Percentiles rank a stretch among this genome's conserved stretches.
These are phyloP conservation scores for Akanthomyces uredinophilus DNA, from an alignment of 2,329 filamentous ascomycete genomes.

Conservation along the genomic window DNA sequence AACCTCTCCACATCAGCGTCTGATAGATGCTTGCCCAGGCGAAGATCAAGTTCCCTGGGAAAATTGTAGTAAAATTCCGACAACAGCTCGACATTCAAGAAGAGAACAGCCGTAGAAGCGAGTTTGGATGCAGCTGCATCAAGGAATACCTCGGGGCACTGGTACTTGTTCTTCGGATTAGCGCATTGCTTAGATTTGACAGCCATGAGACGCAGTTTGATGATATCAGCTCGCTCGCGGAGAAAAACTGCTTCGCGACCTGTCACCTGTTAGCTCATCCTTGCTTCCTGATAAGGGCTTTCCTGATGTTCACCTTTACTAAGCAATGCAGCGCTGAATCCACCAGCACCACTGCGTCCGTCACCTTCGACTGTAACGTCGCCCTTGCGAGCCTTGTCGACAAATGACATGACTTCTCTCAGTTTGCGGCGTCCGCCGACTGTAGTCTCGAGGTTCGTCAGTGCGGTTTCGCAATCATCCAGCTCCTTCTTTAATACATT, in stretches of 20 bases:
- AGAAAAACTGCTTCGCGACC: slow-evolving; percentile 92
- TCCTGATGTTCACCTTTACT: slow-evolving; percentile 58
- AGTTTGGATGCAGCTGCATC: slow-evolving; percentile 94
- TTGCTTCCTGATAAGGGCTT: background rate
- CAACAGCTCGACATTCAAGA: slow-evolving; percentile 93
- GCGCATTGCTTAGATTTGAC: slow-evolving; percentile 88
- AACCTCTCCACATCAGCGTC: slow-evolving; percentile 82
- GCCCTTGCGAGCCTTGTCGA: slow-evolving; percentile 83
- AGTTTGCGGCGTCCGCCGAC: slow-evolving; percentile 82
- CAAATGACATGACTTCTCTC: slow-evolving; percentile 82
- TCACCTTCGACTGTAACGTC: slow-evolving; percentile 82
- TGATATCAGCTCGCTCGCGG: slow-evolving; percentile 80
- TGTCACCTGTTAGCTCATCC: slow-evolving; percentile 34
- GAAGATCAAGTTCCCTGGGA: slow-evolving; percentile 81
- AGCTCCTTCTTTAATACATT: slow-evolving; percentile 83
- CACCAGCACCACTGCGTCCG: slow-evolving; percentile 77
- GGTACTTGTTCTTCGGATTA: slow-evolving; percentile 82
- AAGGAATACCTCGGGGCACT: slow-evolving; percentile 96
- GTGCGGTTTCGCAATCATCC: slow-evolving; percentile 72
- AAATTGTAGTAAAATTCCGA: slow-evolving; percentile 99
- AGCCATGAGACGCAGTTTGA: slow-evolving; percentile 84
- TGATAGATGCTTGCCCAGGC: slow-evolving; percentile 75
- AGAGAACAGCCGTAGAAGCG: slow-evolving; percentile 89
- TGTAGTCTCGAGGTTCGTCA: slow-evolving; percentile 67
- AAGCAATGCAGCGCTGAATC: slow-evolving; percentile 85